Conservation (phyloP, 805 yeast genomes). For the Candida maris region DNA sequence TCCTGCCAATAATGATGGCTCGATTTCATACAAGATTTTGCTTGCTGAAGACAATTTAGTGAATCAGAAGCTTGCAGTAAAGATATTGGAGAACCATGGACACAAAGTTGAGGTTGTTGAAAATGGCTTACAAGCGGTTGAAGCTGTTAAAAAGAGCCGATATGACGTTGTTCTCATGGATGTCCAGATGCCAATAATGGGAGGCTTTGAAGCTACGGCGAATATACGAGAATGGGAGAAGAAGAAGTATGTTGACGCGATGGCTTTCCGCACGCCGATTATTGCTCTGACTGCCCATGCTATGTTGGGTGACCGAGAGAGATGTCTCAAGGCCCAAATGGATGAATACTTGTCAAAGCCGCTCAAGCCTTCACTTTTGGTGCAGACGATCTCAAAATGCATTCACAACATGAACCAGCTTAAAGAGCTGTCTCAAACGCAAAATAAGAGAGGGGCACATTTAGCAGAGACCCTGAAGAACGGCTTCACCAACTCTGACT, state of each 20-base stretch:
- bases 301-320: constrained; percentile 88
- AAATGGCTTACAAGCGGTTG: constrained; percentile 79
- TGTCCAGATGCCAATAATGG: constrained; percentile 95
- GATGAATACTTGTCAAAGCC: constrained; percentile 90
- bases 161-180: constrained; percentile 89
- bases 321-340: constrained; percentile 85
- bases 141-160: constrained; percentile 61
- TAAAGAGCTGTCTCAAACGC: constrained; percentile 48
- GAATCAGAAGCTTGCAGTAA: constrained; percentile 82
- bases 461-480: constrained; percentile 35
- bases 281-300: constrained; percentile 92
- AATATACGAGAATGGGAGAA: constrained; percentile 85
- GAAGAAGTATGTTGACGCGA: constrained; percentile 67
- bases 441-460: constrained; percentile 42
- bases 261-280: constrained; percentile 76
- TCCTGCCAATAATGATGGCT: constrained; percentile 75
- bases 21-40: constrained; percentile 66
- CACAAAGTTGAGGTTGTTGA: constrained; percentile 82
- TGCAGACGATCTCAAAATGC: constrained; percentile 83
- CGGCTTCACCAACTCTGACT: constrained; percentile 17
- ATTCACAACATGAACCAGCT: constrained; percentile 65
- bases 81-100: constrained; percentile 81
- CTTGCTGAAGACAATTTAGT: constrained; percentile 87
- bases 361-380: constrained; percentile 72
- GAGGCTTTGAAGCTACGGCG: constrained; percentile 89